Evolutionary conservation across 1,284 basidiomycete species (phyloP), one percentile per base, ranked within the genome.

Genomic region (Xerocomus minutiporus): DNA sequence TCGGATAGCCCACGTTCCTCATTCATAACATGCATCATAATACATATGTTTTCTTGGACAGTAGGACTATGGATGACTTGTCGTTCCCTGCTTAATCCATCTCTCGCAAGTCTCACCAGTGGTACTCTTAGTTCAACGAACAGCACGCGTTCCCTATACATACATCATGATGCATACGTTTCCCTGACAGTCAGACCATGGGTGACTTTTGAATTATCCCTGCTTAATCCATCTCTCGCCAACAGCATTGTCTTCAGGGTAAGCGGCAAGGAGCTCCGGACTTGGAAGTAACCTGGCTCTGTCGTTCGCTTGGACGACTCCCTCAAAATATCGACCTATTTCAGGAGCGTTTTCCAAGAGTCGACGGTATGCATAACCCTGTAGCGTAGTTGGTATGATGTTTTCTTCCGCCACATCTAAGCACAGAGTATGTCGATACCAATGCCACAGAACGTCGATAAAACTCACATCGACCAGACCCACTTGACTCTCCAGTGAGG

Each of bases 331-430:
- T 32, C 62, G 63, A 8, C 64, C 63, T 23, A 65, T 58, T 28
- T 57, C 57, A 26, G 61, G 59, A 12, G 66, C 59, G 20, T 57
- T 55, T 39, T 56, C 53, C 38, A 67, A 63, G 40, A 71, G 52
- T 42, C 59, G 36, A 34, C 31, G 53, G 25, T 67, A 61, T 44
- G 61, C 55, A 20, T 57, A 58, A 48, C 57, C 42, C 2, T 64
- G 50, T n/a, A 71, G 51, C 5, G 56, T 52, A 4, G 70, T 53
- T 12, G 72, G 63, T 25, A 45, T 45, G n/a, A 76, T 70, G 31
- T 73, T 74, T 44, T 76, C 74, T 57, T 76, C 72, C 20, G 74
- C 73, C 20, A 76, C 71, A 58, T 75, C 75, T 75, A 51, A 13
- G 11, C 28, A 44, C 11, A n/a, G 13, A n/a, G 2, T 11, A 34